phyloP scores from a whole-genome alignment of 306 rosid genomes.

The Dryas alaskensis region DNA sequence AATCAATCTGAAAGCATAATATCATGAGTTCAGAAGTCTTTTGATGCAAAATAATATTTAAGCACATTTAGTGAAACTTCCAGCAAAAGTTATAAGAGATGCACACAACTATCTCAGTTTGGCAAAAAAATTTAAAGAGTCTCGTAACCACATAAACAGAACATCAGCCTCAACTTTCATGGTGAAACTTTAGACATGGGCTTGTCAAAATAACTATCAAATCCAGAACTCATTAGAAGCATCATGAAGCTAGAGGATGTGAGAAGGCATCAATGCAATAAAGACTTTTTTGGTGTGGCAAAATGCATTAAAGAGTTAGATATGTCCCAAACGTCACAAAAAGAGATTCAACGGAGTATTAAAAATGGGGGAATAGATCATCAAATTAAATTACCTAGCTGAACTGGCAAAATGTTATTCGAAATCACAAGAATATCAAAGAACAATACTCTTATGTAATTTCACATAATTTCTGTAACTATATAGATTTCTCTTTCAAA shows the following conservation, averaged over 20 bases:
- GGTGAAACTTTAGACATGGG: background rate
- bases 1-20: conserved; percentile 66
- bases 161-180: background rate
- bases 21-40: conserved; percentile 30
- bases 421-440: background rate
- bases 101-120: background rate
- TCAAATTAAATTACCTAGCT: background rate
- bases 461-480: background rate
- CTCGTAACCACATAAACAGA: background rate
- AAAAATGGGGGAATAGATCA: background rate
- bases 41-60: conserved; percentile 14
- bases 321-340: background rate
- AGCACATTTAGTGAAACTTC: conserved; percentile 18
- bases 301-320: background rate
- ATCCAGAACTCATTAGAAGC: background rate
- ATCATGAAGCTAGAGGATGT: background rate
- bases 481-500: background rate
- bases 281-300: background rate
- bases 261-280: background rate
- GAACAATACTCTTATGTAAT: background rate
- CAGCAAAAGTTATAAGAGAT: background rate
- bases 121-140: background rate
- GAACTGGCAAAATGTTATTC: background rate
- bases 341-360: background rate
- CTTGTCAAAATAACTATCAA: background rate